A percentile compares a stretch with the other conserved stretches of the same genome.
These are phyloP conservation scores for Cyclotella cryptica DNA, from an alignment of 108 stramenopile species.

Conservation along the genomic window DNA sequence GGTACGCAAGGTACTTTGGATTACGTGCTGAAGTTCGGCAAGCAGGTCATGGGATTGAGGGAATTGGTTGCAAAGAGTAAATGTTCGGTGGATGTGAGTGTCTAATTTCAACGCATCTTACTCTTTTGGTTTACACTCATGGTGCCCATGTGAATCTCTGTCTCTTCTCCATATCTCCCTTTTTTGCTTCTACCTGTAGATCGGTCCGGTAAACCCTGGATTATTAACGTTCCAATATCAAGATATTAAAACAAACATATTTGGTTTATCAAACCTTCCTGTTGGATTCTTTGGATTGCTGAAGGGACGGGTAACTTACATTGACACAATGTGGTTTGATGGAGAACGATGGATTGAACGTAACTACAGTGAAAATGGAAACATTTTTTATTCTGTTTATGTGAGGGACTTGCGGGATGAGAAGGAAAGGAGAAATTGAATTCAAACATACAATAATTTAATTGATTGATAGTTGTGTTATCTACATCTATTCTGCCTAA, in stretches of 20 bases:
- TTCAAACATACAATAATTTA: neutral
- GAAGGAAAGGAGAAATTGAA: neutral
- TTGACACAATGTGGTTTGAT: slow-evolving; percentile 77
- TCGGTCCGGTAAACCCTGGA: slow-evolving; percentile 61
- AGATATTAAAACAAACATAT: slow-evolving; percentile 69
- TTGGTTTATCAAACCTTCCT: slow-evolving; percentile 70
- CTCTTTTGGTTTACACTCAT: slow-evolving; percentile 2
- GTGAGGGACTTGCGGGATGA: slow-evolving; percentile 47
- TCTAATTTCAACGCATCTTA: neutral
- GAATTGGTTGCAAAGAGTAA: slow-evolving; percentile 62
- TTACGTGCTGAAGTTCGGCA: slow-evolving; percentile 68
- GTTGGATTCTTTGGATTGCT: slow-evolving; percentile 78
- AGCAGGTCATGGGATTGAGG: slow-evolving; percentile 67
- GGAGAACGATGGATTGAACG: slow-evolving; percentile 76
- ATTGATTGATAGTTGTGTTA: neutral
- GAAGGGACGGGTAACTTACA: slow-evolving; percentile 62
- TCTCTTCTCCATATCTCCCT: neutral
- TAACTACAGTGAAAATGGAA: slow-evolving; percentile 48
- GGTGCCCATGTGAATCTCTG: neutral
- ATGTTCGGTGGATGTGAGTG: slow-evolving; percentile 70
- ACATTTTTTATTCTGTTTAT: slow-evolving; percentile 46
- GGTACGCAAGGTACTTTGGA: slow-evolving; percentile 56
- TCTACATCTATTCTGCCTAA: neutral
- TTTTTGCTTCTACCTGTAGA: slow-evolving; percentile 11
- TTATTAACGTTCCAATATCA: slow-evolving; percentile 70